phyloP scores from a whole-genome alignment of 2,329 filamentous ascomycete species.

The Beauveria sp. region DNA sequence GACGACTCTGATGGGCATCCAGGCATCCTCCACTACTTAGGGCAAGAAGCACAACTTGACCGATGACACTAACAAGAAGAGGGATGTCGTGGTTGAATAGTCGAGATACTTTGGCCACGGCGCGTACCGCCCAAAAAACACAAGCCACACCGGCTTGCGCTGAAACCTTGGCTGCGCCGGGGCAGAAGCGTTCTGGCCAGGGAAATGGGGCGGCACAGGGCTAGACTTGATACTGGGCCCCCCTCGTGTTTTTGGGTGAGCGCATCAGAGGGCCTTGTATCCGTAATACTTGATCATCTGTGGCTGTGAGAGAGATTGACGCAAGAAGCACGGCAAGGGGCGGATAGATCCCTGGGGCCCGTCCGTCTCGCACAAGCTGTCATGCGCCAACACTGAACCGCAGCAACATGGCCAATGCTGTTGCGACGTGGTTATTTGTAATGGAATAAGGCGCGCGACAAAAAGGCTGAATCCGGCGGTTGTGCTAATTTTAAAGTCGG shows the following conservation, averaged over 20 bases:
- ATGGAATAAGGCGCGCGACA: background rate
- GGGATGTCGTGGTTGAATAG: no score
- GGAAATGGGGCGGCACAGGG: background rate
- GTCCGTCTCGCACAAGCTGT: background rate
- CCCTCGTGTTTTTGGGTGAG: background rate
- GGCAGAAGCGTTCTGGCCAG: background rate
- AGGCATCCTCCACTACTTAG: no score
- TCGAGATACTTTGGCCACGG: background rate
- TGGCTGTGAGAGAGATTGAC: no score
- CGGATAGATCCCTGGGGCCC: background rate
- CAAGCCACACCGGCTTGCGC: background rate
- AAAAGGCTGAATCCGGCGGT: background rate
- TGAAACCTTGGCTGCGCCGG: conserved; percentile 5
- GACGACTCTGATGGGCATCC: no score
- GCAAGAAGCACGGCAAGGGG: no score
- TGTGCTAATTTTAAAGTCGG: background rate
- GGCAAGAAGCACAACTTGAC: no score
- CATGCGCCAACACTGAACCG: background rate
- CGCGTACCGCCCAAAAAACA: background rate
- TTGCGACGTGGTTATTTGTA: no score
- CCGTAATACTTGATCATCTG: no score
- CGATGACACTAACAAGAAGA: no score
- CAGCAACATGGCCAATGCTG: no score
- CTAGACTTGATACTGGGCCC: background rate
- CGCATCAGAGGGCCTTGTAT: no score